A percentile compares a stretch with the other conserved stretches of the same genome.
These are phyloP conservation scores for Misopates orontium DNA, from an alignment of 257 asterid species.

Conservation along the genomic window DNA sequence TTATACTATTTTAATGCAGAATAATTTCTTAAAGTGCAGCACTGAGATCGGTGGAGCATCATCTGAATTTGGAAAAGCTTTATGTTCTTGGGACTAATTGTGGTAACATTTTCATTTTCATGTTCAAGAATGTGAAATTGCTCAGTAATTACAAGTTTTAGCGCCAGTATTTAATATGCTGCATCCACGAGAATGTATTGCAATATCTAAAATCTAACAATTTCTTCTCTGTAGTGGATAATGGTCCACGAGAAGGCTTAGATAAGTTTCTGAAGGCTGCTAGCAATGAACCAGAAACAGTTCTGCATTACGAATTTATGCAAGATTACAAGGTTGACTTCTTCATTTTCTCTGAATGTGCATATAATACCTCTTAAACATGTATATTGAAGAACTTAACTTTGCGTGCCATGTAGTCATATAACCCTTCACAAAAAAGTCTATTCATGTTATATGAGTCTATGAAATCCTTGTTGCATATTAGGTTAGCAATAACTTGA, in stretches of 20 bases:
- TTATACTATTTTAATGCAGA: constrained; percentile 60
- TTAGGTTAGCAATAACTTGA: not conserved
- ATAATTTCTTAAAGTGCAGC: constrained; percentile 88
- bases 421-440: not conserved
- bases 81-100: constrained; percentile 97
- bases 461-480: not conserved
- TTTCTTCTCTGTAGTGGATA: constrained; percentile 66
- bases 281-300: constrained; percentile 95
- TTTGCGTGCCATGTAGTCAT: not conserved
- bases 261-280: constrained; percentile 98
- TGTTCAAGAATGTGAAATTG: constrained; percentile 10
- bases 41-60: constrained; percentile 81
- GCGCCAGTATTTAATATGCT: not conserved
- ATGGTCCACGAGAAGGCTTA: constrained; percentile 91
- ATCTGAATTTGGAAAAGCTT: constrained; percentile 93
- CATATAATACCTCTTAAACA: not conserved
- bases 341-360: constrained; percentile 3
- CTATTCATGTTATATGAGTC: constrained; percentile 4
- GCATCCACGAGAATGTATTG: constrained; percentile 1
- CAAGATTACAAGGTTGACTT: constrained; percentile 92
- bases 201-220: constrained; percentile 2
- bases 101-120: constrained; percentile 49
- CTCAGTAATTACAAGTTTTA: constrained; percentile 1
- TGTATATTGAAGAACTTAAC: not conserved
- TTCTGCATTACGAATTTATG: constrained; percentile 98